Conservation (phyloP, 2,329 filamentous ascomycete species). For the Teratosphaeria gauchensis region DNA sequence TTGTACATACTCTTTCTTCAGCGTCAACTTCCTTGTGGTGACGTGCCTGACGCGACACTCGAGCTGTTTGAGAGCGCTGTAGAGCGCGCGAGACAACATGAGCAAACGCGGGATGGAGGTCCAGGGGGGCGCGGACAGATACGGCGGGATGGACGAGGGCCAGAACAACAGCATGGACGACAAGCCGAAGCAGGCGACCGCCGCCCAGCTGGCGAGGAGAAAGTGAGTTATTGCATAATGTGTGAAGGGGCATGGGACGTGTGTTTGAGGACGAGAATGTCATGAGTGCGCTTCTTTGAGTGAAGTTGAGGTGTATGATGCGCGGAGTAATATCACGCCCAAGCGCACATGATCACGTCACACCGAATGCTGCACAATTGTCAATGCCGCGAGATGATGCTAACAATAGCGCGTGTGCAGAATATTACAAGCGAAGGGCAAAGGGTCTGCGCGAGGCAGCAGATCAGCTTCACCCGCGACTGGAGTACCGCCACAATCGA, state of each 20-base stretch:
- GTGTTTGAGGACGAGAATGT: not conserved
- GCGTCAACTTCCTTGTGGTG: not conserved
- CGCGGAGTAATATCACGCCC: not conserved
- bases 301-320: not conserved
- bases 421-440: constrained; percentile 6
- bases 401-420: constrained; percentile 4
- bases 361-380: not conserved
- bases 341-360: not conserved
- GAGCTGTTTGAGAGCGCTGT: not conserved
- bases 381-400: not conserved
- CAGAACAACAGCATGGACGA: constrained; percentile 9
- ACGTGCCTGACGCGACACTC: not conserved
- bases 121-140: constrained; percentile 21
- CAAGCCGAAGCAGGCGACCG: constrained; percentile 22
- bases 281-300: not conserved
- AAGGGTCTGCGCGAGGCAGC: constrained; percentile 2
- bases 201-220: constrained; percentile 26
- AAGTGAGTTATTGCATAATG: constrained; percentile 20
- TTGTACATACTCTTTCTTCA: constrained; percentile 6
- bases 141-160: constrained; percentile 10
- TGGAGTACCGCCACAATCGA: not conserved
- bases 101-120: constrained; percentile 21
- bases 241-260: not conserved
- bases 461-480: constrained; percentile 6
- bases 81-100: constrained; percentile 11